Evolutionary conservation across 306 rosid species (phyloP).

Genomic region (Lagenaria siceraria): DNA sequence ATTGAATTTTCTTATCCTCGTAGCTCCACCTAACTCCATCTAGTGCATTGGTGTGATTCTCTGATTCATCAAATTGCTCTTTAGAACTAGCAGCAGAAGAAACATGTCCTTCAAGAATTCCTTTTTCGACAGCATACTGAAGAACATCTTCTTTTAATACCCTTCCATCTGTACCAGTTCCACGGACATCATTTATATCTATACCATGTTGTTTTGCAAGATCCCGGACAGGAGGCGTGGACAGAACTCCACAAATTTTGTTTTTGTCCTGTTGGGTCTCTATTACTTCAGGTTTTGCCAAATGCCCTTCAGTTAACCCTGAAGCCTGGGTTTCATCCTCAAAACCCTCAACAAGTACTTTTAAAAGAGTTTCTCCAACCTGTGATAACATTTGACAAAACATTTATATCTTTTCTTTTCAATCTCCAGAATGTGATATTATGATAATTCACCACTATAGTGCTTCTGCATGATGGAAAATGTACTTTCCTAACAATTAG

Average conservation of each 20-base stretch:
- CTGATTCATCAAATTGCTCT: slow-evolving; percentile 26
- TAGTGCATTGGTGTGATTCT: slow-evolving; percentile 12
- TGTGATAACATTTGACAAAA: slow-evolving; percentile 20
- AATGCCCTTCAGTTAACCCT: slow-evolving; percentile 9
- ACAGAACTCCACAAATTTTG: slow-evolving; percentile 31
- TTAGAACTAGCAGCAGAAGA: slow-evolving; percentile 20
- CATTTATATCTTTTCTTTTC: background rate
- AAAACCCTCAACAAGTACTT: slow-evolving; percentile 32
- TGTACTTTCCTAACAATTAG: background rate
- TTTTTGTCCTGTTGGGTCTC: slow-evolving; percentile 24
- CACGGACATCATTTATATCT: slow-evolving; percentile 54
- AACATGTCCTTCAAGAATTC: slow-evolving; percentile 27
- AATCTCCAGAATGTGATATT: background rate
- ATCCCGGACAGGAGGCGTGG: slow-evolving; percentile 68
- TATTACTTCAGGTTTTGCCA: slow-evolving; percentile 23
- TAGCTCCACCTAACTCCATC: slow-evolving; percentile 20
- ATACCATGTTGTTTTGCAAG: slow-evolving; percentile 71
- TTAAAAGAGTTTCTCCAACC: slow-evolving; percentile 91
- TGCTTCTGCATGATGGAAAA: background rate
- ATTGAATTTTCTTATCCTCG: slow-evolving; percentile 43
- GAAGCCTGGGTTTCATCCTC: slow-evolving; percentile 34
- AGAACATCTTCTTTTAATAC: slow-evolving; percentile 64
- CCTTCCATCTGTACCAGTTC: slow-evolving; percentile 79
- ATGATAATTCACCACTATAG: background rate
- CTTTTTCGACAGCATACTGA: slow-evolving; percentile 45